A percentile compares a stretch with the other conserved stretches of the same genome.
Conservation (phyloP, 2,329 filamentous ascomycete genomes). For the Didymella lethalis region DNA sequence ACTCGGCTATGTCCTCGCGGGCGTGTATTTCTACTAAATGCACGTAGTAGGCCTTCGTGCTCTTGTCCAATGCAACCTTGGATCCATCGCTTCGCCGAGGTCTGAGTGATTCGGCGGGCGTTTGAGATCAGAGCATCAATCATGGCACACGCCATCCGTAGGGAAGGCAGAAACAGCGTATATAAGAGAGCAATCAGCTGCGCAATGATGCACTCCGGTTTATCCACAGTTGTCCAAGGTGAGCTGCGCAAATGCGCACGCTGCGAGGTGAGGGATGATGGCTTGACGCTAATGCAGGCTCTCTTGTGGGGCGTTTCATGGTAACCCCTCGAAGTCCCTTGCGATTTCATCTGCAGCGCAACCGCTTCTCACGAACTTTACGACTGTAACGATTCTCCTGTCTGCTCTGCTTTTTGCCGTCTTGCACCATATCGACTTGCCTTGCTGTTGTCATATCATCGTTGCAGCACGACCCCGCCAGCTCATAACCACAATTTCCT, state of each 20-base stretch:
- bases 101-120: no score
- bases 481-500: conserved; percentile 17
- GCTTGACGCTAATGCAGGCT: conserved; percentile 16
- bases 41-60: no score
- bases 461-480: conserved; percentile 5
- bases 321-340: conserved; percentile 18
- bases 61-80: no score
- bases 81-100: no score
- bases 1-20: no score
- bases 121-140: no score
- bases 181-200: neutral
- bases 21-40: no score
- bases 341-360: conserved; percentile 18
- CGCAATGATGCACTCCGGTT: neutral
- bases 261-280: neutral
- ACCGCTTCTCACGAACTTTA: conserved; percentile 40
- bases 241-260: conserved; percentile 1
- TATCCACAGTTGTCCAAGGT: neutral
- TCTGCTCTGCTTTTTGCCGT: conserved; percentile 28
- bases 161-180: neutral
- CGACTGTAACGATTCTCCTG: conserved; percentile 41
- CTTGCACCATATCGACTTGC: conserved; percentile 8
- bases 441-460: conserved; percentile 9
- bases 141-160: neutral
- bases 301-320: conserved; percentile 16